Percentiles rank a stretch among this genome's conserved stretches.
Conservation (phyloP, 305 asterid species). For the Caryopteris hybrid region DNA sequence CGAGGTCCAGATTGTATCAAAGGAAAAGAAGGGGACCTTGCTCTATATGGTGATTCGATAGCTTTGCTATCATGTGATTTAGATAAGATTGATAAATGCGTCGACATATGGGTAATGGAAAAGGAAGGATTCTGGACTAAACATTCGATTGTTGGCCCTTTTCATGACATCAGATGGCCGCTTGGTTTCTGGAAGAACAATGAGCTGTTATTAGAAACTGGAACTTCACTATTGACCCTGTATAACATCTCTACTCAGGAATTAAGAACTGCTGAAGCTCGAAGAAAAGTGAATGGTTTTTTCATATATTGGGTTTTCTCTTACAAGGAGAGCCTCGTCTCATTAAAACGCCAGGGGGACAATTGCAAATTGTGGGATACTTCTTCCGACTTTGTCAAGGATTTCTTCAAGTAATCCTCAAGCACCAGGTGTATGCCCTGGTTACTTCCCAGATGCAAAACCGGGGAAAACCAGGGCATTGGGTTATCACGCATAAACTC, state of each 20-base stretch:
- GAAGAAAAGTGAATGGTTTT: conserved; percentile 25
- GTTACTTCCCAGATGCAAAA: too few species aligned
- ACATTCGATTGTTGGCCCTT: conserved; percentile 25
- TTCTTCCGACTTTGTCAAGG: too few species aligned
- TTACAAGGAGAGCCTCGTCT: conserved; percentile 50
- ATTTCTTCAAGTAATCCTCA: too few species aligned
- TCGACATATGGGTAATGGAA: conserved; percentile 31
- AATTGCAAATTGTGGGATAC: conserved; percentile 33
- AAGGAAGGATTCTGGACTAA: conserved; percentile 29
- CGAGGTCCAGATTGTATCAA: conserved; percentile 20
- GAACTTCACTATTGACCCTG: conserved; percentile 12
- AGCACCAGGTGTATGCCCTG: too few species aligned
- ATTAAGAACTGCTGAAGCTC: conserved; percentile 18
- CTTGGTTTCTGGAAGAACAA: conserved; percentile 33
- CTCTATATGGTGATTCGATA: conserved; percentile 20
- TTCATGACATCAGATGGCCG: conserved; percentile 29
- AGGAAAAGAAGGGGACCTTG: conserved; percentile 22
- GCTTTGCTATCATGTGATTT: conserved; percentile 25
- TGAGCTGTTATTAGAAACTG: conserved; percentile 29
- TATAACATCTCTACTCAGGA: conserved; percentile 16
- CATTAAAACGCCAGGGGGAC: conserved; percentile 18
- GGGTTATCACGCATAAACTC: too few species aligned
- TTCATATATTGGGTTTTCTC: conserved; percentile 29
- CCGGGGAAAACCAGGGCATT: too few species aligned
- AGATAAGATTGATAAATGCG: conserved; percentile 7